Evolutionary conservation across 345 rosid genomes (phyloP).

Genomic region (Corchorus capsularis): DNA sequence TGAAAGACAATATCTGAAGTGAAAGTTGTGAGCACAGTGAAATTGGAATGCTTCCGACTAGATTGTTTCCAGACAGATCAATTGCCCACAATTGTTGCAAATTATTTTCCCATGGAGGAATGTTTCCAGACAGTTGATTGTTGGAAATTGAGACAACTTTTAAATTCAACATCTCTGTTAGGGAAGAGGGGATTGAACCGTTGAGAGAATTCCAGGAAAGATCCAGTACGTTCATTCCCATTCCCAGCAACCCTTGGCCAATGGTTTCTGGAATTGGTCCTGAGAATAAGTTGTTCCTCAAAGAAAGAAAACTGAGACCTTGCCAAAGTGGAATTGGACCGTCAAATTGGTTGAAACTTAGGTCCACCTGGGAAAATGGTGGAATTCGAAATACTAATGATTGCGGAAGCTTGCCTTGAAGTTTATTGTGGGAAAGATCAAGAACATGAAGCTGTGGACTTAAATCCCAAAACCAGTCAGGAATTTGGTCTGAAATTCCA

Average conservation of each 20-base stretch:
- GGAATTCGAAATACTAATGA: too few relatives aligned
- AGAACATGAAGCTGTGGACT: neutral
- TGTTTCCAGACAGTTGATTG: conserved; percentile 22
- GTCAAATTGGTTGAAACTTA: conserved; percentile 4
- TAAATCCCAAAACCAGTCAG: conserved; percentile 33
- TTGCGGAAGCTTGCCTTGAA: conserved; percentile 8
- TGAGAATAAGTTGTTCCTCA: conserved; percentile 11
- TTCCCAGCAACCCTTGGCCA: neutral
- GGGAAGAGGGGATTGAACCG: conserved; percentile 31
- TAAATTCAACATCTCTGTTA: neutral
- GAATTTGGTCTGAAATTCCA: conserved; percentile 26
- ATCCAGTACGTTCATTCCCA: neutral
- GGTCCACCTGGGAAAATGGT: neutral
- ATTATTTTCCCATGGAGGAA: conserved; percentile 8
- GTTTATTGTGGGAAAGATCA: neutral
- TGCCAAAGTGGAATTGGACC: conserved; percentile 9
- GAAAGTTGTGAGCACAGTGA: conserved; percentile 12
- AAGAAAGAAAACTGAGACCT: neutral
- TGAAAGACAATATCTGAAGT: neutral
- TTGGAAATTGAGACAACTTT: neutral
- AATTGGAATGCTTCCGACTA: conserved; percentile 25
- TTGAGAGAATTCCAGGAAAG: conserved; percentile 25
- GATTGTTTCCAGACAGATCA: conserved; percentile 25
- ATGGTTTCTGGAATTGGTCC: conserved; percentile 20
- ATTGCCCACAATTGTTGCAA: neutral